phyloP scores from a whole-genome alignment of 2,329 filamentous ascomycete species.

The Claviceps digitariae region DNA sequence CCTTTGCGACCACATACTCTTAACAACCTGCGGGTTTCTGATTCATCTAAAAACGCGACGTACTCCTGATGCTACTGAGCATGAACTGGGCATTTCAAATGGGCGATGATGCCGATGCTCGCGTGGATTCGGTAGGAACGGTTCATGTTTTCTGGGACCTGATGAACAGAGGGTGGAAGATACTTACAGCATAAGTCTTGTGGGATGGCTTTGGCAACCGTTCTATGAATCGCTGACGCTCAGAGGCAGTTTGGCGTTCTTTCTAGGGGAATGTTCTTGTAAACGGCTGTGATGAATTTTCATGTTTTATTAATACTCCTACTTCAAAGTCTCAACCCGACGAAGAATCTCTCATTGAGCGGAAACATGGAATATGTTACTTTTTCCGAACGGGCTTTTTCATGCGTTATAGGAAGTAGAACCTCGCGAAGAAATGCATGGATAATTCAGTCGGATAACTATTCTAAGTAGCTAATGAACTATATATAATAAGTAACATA shows the following conservation, averaged over 20 bases:
- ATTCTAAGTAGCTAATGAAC: too few species aligned
- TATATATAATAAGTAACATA: too few species aligned
- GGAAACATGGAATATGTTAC: neutral
- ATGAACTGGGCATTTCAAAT: neutral
- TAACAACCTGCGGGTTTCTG: neutral
- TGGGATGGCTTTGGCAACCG: slow-evolving; percentile 17
- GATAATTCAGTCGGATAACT: too few species aligned
- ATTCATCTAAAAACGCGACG: neutral
- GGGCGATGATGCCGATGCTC: neutral
- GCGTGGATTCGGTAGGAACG: neutral
- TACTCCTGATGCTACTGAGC: neutral
- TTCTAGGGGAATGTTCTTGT: neutral
- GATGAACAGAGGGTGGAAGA: slow-evolving; percentile 15
- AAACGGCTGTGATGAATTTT: neutral
- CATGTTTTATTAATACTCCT: neutral
- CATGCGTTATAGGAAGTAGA: neutral
- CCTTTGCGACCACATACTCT: slow-evolving; percentile 29
- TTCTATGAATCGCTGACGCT: slow-evolving; percentile 17
- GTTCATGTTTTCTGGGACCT: neutral
- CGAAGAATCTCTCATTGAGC: neutral
- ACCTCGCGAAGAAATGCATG: too few species aligned
- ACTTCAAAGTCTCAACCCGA: neutral
- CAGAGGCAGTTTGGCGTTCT: slow-evolving; percentile 16
- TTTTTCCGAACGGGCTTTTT: neutral
- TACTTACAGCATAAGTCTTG: slow-evolving; percentile 12